A percentile compares a stretch with the other conserved stretches of the same genome.
phyloP scores from a whole-genome alignment of 2,329 filamentous ascomycete genomes.

The Fusarium chuoi region DNA sequence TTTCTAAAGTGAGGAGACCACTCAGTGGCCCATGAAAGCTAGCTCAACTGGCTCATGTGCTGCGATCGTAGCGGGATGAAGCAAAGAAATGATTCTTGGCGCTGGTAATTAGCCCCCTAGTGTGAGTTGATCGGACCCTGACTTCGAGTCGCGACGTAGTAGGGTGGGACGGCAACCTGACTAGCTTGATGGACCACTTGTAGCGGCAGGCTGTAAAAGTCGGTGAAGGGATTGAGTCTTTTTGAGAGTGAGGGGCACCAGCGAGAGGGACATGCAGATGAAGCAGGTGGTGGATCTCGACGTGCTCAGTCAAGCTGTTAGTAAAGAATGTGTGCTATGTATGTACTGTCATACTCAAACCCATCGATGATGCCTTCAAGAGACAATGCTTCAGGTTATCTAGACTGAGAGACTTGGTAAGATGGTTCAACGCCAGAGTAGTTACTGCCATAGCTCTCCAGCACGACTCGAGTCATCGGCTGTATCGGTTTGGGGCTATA shows the following conservation, averaged over 20 bases:
- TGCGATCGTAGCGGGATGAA: constrained; percentile 24
- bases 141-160: constrained; percentile 36
- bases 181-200: constrained; percentile 41
- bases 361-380: constrained; percentile 17
- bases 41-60: constrained; percentile 2
- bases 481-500: neutral
- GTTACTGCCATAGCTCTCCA: constrained; percentile 1
- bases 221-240: constrained; percentile 44
- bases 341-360: constrained; percentile 6
- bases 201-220: constrained; percentile 44
- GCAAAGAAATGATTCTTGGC: constrained; percentile 28
- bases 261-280: constrained; percentile 27
- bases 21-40: constrained; percentile 2
- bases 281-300: constrained; percentile 33
- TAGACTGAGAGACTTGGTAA: constrained; percentile 1
- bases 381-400: constrained; percentile 18
- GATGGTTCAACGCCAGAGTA: neutral
- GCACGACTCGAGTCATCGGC: neutral
- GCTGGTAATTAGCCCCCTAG: constrained; percentile 23
- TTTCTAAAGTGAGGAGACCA: neutral
- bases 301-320: constrained; percentile 17
- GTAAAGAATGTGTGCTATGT: constrained; percentile 9
- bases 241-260: constrained; percentile 35
- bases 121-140: constrained; percentile 41
- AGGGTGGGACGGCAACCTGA: constrained; percentile 38